Percentiles rank a stretch among this genome's conserved stretches.
Evolutionary conservation across 495 filamentous ascomycete genomes (phyloP).

Genomic region (Xylaria grammica): DNA sequence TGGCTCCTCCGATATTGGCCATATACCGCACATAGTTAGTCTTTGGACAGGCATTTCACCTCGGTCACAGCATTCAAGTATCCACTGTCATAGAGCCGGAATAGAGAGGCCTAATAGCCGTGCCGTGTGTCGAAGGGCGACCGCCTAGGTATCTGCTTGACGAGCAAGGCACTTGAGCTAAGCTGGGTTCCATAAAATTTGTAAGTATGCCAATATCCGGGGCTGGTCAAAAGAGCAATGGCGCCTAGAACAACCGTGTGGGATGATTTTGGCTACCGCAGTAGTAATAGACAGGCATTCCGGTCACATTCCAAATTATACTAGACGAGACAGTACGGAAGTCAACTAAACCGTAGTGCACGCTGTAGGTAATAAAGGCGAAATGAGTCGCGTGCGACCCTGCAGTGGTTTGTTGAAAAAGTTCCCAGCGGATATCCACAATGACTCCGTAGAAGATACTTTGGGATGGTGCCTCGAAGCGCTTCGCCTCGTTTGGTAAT

Average conservation of each 20-base stretch:
- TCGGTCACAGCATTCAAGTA: neutral
- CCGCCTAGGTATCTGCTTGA: neutral
- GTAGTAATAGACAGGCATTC: constrained; percentile 17
- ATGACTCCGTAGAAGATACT: neutral
- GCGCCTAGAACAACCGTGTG: neutral
- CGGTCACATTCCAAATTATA: constrained; percentile 15
- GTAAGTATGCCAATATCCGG: neutral
- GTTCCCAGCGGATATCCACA: constrained; percentile 13
- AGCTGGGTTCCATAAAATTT: neutral
- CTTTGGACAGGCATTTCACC: neutral
- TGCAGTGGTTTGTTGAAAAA: neutral
- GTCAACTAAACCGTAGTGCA: constrained; percentile 11
- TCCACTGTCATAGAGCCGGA: constrained; percentile 6
- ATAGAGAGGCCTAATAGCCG: constrained; percentile 9
- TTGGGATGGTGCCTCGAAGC: too few relatives aligned
- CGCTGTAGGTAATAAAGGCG: constrained; percentile 8
- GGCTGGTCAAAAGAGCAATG: neutral
- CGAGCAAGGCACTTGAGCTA: neutral
- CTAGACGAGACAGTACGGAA: neutral
- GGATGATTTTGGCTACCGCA: constrained; percentile 11
- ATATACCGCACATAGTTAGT: neutral
- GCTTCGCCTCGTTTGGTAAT: too few relatives aligned
- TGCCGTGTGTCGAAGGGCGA: constrained; percentile 1
- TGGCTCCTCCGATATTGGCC: constrained; percentile 3
- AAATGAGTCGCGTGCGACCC: constrained; percentile 3